Evolutionary conservation across 208 protist species (phyloP).

Genomic region (Wallacemonas sp.): DNA sequence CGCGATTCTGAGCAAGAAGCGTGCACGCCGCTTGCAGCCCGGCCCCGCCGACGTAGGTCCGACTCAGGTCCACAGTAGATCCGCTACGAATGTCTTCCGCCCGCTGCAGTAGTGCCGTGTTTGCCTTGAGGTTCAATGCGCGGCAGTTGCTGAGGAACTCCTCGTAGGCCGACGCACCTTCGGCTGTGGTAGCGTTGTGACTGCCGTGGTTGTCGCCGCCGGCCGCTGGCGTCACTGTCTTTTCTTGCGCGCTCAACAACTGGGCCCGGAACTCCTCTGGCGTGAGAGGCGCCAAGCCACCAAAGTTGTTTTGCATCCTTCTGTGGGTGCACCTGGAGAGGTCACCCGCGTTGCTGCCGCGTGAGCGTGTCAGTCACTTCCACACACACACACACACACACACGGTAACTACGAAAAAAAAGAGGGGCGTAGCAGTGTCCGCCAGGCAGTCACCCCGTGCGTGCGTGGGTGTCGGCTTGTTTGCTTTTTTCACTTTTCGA

Average conservation of each 20-base stretch:
- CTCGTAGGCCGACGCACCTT: slow-evolving; percentile 22
- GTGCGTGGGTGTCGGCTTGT: too few species aligned
- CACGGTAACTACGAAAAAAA: too few species aligned
- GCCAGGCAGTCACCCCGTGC: too few species aligned
- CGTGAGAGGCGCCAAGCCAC: slow-evolving; percentile 3
- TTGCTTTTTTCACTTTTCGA: too few species aligned
- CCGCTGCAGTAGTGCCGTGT: slow-evolving; percentile 37
- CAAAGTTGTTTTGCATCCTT: not conserved
- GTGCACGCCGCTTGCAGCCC: slow-evolving; percentile 77
- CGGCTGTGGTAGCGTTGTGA: not conserved
- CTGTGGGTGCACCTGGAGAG: too few species aligned
- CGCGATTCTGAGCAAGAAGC: slow-evolving; percentile 58
- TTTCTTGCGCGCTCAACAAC: too few species aligned
- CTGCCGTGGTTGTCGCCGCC: not conserved
- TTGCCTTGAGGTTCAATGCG: slow-evolving; percentile 62
- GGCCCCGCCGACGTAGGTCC: slow-evolving; percentile 70
- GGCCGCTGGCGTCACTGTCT: too few species aligned
- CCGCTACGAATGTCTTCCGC: slow-evolving; percentile 36
- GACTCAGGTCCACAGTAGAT: slow-evolving; percentile 50
- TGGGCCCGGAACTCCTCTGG: slow-evolving; percentile 12
- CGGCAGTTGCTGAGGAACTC: slow-evolving; percentile 62
- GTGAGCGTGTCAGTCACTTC: too few species aligned
- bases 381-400: too few species aligned
- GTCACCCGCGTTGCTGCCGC: too few species aligned
- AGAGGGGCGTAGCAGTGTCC: too few species aligned